These are phyloP conservation scores for Lizonia empirigonia DNA, from an alignment of 2,329 filamentous ascomycete genomes.

Conservation along the genomic window DNA sequence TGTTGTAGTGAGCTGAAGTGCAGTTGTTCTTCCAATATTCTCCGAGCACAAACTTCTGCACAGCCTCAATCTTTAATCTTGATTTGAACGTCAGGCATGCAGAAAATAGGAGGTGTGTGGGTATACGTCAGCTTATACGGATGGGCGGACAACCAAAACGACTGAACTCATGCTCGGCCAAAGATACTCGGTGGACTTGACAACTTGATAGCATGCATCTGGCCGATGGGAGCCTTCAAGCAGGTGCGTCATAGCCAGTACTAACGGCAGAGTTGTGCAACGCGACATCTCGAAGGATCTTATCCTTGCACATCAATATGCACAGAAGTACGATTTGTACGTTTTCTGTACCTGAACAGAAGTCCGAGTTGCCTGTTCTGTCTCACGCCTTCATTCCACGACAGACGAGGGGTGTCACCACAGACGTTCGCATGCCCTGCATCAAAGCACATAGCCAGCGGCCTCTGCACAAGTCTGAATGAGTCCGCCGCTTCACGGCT, in stretches of 20 bases:
- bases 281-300: background rate
- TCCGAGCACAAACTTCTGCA: slow-evolving; percentile 15
- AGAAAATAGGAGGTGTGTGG: slow-evolving; percentile 10
- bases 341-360: slow-evolving; percentile 7
- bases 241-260: background rate
- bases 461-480: background rate
- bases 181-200: background rate
- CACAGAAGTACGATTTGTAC: background rate
- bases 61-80: slow-evolving; percentile 13
- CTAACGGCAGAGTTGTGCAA: background rate
- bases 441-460: slow-evolving; percentile 3
- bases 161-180: background rate
- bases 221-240: background rate
- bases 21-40: slow-evolving; percentile 6
- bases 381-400: slow-evolving; percentile 14
- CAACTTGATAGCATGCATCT: background rate
- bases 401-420: slow-evolving; percentile 13
- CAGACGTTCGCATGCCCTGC: slow-evolving; percentile 14
- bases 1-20: background rate
- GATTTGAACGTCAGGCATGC: slow-evolving; percentile 4
- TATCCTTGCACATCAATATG: background rate
- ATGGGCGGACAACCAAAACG: background rate
- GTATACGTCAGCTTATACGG: slow-evolving; percentile 11
- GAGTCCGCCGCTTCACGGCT: background rate
- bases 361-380: slow-evolving; percentile 3